Base-by-base conservation (phyloP, 2,329 filamentous ascomycete species). In the Beauveria scarabaeidicola region DNA sequence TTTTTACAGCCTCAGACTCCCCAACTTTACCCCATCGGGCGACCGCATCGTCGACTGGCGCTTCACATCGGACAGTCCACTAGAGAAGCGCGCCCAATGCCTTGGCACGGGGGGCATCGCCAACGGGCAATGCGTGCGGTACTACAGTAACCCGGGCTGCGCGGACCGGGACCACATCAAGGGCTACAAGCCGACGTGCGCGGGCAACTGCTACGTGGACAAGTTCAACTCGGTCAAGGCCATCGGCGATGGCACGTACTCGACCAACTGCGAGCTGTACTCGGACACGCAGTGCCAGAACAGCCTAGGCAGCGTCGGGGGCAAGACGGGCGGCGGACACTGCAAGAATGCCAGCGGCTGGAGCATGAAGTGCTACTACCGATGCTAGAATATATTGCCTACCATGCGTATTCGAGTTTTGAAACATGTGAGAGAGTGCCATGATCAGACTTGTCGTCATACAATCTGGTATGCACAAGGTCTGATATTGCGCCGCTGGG, bases 351-450 rank as follows among this genome's bases (percentile, higher is more conserved):
- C 48, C 10, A 38, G n/a, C 10, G 59, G 59, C 36, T 58, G 53
- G 53, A 61, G 59, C 54, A 61, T 61, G 59, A 58, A 54, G 36
- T 61, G 59, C 54, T 61, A 61, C 55, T 61, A 61, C 41, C 21
- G 59, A 23, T 61, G 59, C 48, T 61, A 53, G 38, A 32, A 5
- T 13, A 32, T 5, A 32, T 32, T 13, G 29, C 5, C 29, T 32
- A 13, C 11, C 4, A 32, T 32, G 29, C 29, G 29, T 32, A 13
- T 13, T 32, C 11, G 29, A 13, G 29, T 32, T 29, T 32, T 32
- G 29, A 1, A 5, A 32, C 29, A 32, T 32, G 29, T 32, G 11
- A 29, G 27, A 9, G 9, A 10, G n/a, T 10, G 9, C 27, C 27
- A 29, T 29, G 27, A 29, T 29, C 27, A 9, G 27, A 29, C 27